A percentile compares a stretch with the other conserved stretches of the same genome.
phyloP scores from a whole-genome alignment of 148 eudicot genomes.

The Simmondsia chinensis region DNA sequence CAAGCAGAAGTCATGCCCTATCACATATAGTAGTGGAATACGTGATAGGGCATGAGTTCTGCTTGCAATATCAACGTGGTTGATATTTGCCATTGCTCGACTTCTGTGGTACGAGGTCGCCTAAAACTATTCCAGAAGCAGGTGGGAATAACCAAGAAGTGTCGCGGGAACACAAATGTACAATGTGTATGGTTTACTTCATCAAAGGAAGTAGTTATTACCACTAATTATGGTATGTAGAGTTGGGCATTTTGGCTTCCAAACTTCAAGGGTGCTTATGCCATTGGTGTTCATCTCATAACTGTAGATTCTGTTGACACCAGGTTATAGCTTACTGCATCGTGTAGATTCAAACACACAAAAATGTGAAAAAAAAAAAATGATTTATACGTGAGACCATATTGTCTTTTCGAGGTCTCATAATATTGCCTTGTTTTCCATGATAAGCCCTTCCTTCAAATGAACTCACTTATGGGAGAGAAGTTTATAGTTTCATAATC shows the following conservation, averaged over 20 bases:
- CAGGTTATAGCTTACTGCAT: conserved; percentile 50
- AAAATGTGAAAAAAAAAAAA: too few species aligned
- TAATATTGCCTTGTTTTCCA: too few species aligned
- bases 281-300: conserved; percentile 71
- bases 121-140: conserved; percentile 72
- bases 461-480: too few species aligned
- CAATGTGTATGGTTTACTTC: conserved; percentile 82
- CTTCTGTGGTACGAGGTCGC: conserved; percentile 38
- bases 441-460: too few species aligned
- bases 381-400: too few species aligned
- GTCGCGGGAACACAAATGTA: conserved; percentile 68
- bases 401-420: too few species aligned
- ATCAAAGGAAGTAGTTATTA: conserved; percentile 31
- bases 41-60: conserved; percentile 39
- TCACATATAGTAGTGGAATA: too few species aligned
- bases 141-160: conserved; percentile 49
- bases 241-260: conserved; percentile 39
- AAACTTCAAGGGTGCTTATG: conserved; percentile 39
- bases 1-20: conserved; percentile 31
- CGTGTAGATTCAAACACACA: too few species aligned
- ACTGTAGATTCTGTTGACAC: conserved; percentile 53
- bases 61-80: conserved; percentile 26
- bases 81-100: conserved; percentile 24
- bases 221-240: conserved; percentile 45
- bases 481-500: too few species aligned